Evolutionary conservation across 148 eudicot genomes (phyloP), one percentile per base, ranked within the genome.

Genomic region (Polygonum aviculare): DNA sequence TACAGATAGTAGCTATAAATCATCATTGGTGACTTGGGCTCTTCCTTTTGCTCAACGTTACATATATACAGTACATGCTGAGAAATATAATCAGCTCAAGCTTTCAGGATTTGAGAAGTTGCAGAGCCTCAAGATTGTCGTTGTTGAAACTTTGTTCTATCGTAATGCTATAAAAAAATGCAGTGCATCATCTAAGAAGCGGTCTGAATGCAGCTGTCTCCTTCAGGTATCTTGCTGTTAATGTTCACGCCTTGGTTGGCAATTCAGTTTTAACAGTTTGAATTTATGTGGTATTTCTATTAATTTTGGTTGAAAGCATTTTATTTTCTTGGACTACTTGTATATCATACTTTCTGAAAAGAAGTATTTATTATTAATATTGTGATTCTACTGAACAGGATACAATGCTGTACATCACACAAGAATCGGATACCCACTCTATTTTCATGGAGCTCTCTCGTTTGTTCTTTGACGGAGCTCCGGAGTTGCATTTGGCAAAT

Each of bases 21-120:
- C 84, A 69, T 85, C 89, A 50, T 78, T 95, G 90, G 81, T 95
- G 52, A 85, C 85, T 65, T 89, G 97, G 97, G 88, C 86, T 80
- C 94, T 95, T 59, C 97, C 99, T 50, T 92, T 90, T 83, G 96
- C 90, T 48, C 99, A 92, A 83, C 96, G 97, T 52, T 95, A 92
- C 82, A 80, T 95, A 35, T 84, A 78, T 77, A 87, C 81, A 76
- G 33, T 78, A n/a, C 90, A 92, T 69, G 85, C 88, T 18, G 87
- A 90, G 69, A 83, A 83, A 77, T 95, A 90, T 81, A 73, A 59
- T 51, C 84, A 86, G 54, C 85, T 95, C 78, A 90, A 88, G 89
- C 84, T 79, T 51, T 87, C 93, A 82, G 89, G 81, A 76, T 82
- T 87, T 77, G 83, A 80, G 74, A 76, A 76, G 69, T 40, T 90